Evolutionary conservation across 2,329 filamentous ascomycete species (phyloP).

Genomic region (Cladosporium sp.): DNA sequence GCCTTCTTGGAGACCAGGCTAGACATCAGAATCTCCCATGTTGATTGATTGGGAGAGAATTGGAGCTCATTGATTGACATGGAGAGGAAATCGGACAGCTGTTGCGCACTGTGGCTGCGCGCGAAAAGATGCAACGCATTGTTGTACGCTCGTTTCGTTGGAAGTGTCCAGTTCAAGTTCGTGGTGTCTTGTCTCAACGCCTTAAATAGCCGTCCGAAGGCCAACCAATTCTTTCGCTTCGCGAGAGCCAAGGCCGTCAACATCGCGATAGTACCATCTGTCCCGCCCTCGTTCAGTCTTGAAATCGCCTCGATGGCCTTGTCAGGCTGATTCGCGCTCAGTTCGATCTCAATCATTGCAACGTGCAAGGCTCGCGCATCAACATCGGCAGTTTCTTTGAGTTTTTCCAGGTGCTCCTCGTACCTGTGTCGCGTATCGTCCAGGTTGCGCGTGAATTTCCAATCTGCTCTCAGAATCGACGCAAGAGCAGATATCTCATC

Average conservation of each 20-base stretch:
- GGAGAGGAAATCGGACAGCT: constrained; percentile 34
- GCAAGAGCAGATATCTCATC: background rate
- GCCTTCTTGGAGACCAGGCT: constrained; percentile 27
- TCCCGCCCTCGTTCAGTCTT: background rate
- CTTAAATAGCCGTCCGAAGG: background rate
- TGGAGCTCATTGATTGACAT: constrained; percentile 27
- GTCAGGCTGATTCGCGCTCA: constrained; percentile 2
- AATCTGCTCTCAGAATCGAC: constrained; percentile 16
- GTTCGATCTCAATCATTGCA: constrained; percentile 15
- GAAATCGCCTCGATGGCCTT: background rate
- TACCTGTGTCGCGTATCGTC: background rate
- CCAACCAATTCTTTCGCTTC: constrained; percentile 9
- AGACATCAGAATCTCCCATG: constrained; percentile 30
- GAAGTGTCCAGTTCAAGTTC: background rate
- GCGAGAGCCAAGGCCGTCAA: constrained; percentile 15
- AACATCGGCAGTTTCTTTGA: too few species aligned
- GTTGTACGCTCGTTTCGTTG: constrained; percentile 25
- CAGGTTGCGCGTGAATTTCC: constrained; percentile 23
- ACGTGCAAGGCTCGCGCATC: background rate
- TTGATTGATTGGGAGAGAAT: constrained; percentile 30
- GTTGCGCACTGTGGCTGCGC: constrained; percentile 25
- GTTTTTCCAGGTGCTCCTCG: background rate
- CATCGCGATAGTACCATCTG: background rate
- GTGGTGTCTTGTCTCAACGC: background rate
- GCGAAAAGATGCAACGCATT: constrained; percentile 27